These are phyloP conservation scores for Paramecium pentaurelia DNA, from an alignment of 73 alveolate species.

Conservation along the genomic window DNA sequence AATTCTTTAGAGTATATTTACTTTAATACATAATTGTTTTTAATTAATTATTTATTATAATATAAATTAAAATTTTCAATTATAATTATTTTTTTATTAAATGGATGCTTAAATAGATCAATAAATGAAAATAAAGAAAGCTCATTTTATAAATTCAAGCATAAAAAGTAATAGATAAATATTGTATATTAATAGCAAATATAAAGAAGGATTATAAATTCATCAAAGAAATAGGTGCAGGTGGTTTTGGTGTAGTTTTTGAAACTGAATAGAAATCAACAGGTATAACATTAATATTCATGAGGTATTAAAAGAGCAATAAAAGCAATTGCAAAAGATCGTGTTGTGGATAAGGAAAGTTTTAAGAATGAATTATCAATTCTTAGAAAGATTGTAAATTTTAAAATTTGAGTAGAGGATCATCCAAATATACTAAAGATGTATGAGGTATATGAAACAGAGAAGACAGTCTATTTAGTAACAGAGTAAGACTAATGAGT, in stretches of 20 bases:
- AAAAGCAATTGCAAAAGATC: conserved; percentile 70
- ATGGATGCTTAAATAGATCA: background rate
- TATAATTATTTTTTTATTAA: background rate
- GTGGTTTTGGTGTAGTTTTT: conserved; percentile 77
- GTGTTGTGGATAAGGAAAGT: conserved; percentile 67
- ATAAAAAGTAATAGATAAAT: background rate
- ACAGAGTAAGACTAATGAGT: conserved; percentile 49
- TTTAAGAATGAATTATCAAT: conserved; percentile 75
- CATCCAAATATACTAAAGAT: conserved; percentile 82
- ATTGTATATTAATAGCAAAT: conserved; percentile 12
- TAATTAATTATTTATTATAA: too few relatives aligned
- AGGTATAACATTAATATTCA: conserved; percentile 8
- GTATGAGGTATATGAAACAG: conserved; percentile 71
- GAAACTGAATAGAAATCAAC: conserved; percentile 64
- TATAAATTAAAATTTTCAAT: background rate
- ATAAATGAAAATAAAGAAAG: background rate
- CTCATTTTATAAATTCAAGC: conserved; percentile 38
- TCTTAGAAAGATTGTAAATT: conserved; percentile 59
- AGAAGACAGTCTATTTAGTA: conserved; percentile 61
- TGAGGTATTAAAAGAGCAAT: conserved; percentile 65
- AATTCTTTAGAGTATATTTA: too few relatives aligned
- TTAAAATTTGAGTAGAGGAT: conserved; percentile 54
- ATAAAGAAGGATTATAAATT: conserved; percentile 70
- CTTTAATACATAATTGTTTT: too few relatives aligned
- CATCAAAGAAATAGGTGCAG: conserved; percentile 70